These are phyloP conservation scores for Umbelopsis sp. DNA, from an alignment of 192 early-diverging fungal genomes.

Conservation along the genomic window DNA sequence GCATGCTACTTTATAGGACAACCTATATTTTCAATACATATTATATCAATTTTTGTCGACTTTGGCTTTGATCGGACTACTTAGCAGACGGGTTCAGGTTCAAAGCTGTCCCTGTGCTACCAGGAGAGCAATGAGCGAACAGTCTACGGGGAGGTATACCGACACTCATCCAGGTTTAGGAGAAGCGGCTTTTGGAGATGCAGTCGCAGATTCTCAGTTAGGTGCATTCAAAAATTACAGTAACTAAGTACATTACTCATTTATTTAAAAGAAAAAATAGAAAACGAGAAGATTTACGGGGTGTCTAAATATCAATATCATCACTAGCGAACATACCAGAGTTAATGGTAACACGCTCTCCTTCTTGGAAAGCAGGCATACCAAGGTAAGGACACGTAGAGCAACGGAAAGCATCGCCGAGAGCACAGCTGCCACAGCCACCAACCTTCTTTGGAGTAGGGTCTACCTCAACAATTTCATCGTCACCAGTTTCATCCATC, in stretches of 20 bases:
- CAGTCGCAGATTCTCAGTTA: too few relatives aligned
- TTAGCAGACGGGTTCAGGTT: neutral
- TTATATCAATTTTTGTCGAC: too few relatives aligned
- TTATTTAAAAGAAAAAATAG: neutral
- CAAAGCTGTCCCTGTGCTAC: neutral
- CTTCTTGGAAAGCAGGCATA: constrained; percentile 95
- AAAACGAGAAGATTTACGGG: neutral
- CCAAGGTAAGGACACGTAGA: constrained; percentile 94
- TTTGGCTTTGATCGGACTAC: neutral
- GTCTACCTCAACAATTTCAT: constrained; percentile 41
- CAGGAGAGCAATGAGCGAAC: neutral
- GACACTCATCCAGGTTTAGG: neutral
- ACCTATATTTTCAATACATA: too few relatives aligned
- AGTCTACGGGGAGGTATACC: neutral
- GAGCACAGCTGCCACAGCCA: constrained; percentile 74
- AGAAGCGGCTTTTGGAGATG: too few relatives aligned
- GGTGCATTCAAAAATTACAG: neutral
- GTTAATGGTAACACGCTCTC: constrained; percentile 83
- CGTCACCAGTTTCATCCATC: constrained; percentile 32
- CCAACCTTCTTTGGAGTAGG: constrained; percentile 51
- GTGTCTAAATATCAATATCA: constrained; percentile 35
- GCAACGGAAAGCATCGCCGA: constrained; percentile 98
- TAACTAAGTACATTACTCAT: neutral
- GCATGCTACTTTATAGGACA: too few relatives aligned
- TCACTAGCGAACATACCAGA: constrained; percentile 60